Percentiles rank a stretch among this genome's conserved stretches.
Conservation (phyloP, 75 land plant genomes). For the Cunninghamia lanceolata region DNA sequence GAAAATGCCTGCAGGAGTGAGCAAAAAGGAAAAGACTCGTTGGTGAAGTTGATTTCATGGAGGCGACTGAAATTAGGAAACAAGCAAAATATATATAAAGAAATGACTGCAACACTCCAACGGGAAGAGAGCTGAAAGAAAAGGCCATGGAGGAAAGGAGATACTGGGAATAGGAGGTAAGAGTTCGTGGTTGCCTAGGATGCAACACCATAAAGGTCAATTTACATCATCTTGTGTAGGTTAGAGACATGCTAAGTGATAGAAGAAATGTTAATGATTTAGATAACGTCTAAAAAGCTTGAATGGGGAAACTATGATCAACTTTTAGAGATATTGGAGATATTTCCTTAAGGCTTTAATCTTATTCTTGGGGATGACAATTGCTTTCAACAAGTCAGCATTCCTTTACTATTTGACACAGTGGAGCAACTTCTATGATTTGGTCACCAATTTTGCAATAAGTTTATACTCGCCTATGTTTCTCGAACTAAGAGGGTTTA, state of each 20-base stretch:
- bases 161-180: too few relatives aligned
- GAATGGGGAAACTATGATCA: slow-evolving; percentile 82
- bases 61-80: too few relatives aligned
- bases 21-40: too few relatives aligned
- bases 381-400: slow-evolving; percentile 81
- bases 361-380: slow-evolving; percentile 93
- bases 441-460: slow-evolving; percentile 29
- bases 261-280: background rate
- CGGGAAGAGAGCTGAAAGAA: too few relatives aligned
- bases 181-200: too few relatives aligned
- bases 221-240: slow-evolving; percentile 28
- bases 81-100: too few relatives aligned
- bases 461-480: slow-evolving; percentile 82
- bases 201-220: too few relatives aligned
- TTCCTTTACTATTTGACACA: slow-evolving; percentile 66
- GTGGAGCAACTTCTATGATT: slow-evolving; percentile 51
- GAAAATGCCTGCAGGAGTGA: too few relatives aligned
- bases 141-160: too few relatives aligned
- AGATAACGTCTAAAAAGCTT: slow-evolving; percentile 62
- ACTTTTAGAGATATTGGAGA: slow-evolving; percentile 41
- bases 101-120: too few relatives aligned
- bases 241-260: slow-evolving; percentile 15
- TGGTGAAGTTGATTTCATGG: too few relatives aligned
- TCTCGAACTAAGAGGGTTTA: slow-evolving; percentile 86
- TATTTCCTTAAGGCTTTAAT: slow-evolving; percentile 73